Percentiles rank a stretch among this genome's conserved stretches.
Conservation (phyloP, 495 filamentous ascomycete species). For the Articulospora tetracladia region DNA sequence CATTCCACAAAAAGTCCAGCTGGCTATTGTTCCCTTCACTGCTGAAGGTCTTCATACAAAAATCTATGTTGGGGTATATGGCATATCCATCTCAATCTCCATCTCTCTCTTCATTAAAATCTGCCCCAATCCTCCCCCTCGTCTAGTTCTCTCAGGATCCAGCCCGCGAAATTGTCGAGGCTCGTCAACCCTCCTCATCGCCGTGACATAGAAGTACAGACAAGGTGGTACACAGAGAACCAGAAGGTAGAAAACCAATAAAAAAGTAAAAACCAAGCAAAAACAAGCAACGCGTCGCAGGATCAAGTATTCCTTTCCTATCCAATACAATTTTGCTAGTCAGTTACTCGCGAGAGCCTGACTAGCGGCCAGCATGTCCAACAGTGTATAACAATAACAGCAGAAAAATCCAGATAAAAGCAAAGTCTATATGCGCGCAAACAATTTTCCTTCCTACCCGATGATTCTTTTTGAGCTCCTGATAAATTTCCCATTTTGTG, state of each 20-base stretch:
- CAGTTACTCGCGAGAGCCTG: slow-evolving; percentile 14
- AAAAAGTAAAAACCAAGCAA: too few relatives aligned
- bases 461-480: slow-evolving; percentile 12
- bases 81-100: too few relatives aligned
- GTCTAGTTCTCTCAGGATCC: slow-evolving; percentile 13
- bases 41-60: too few relatives aligned
- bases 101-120: not conserved
- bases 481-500: slow-evolving; percentile 23
- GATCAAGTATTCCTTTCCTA: slow-evolving; percentile 7
- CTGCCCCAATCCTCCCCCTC: not conserved
- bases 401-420: slow-evolving; percentile 9
- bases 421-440: slow-evolving; percentile 25
- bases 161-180: slow-evolving; percentile 16
- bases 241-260: slow-evolving; percentile 1
- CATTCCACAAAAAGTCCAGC: too few relatives aligned
- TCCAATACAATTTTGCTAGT: slow-evolving; percentile 20
- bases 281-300: not conserved
- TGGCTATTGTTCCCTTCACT: too few relatives aligned
- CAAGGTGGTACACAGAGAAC: slow-evolving; percentile 3
- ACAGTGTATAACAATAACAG: slow-evolving; percentile 8
- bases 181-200: not conserved
- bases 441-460: slow-evolving; percentile 17
- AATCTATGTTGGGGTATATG: too few relatives aligned
- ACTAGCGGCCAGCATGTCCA: slow-evolving; percentile 8
- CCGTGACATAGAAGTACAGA: not conserved